Base-by-base conservation (phyloP, 2,329 filamentous ascomycete species). In the Aspergillus ustus region DNA sequence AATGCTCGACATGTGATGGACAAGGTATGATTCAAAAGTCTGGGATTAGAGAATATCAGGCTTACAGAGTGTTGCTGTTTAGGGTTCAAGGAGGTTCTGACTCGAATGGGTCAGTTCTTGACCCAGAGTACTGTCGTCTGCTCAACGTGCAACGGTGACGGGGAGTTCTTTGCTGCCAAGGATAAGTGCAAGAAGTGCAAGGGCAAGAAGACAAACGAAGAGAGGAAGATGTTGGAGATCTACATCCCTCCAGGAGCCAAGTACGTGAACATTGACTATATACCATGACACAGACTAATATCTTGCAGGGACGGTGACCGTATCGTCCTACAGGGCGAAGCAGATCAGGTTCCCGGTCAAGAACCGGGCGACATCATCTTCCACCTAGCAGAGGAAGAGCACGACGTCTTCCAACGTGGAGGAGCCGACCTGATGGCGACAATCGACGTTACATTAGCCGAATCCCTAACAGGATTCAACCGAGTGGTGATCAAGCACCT, bases 101-200 rank as follows among this genome's bases (percentile, higher is more conserved):
- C 91, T 62, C 91, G 93, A 72, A 86, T 98, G 65, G 94, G 93
- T 0, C 92, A 93, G 20, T 93, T 93, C 62, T 83, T 97, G 65
- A 91, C 92, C 31, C 90, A 92, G 72, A 89, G 92, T 71, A 87
- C 89, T 7, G 87, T 93, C 43, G 78, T 89, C 40, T 99, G 95
- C 78, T 89, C 90, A 70, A 89, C 90, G 71, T 99, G 95, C 79
- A 85, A 89, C 63, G 94, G 93, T 37, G 86, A 88, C n/a, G 95
- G 95, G 6, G 88, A 89, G 73, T 88, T 93, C 73, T 96, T 89
- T 81, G 94, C 94, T 78, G 92, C 97, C 73, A 98, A 98, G 83
- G 95, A 99, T 73, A 92, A 92, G 75, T 99, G 95, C 84, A 97
- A 96, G 84, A 97, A 95, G 83, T 99, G 95, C 87, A 98, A 98